Evolutionary conservation across 345 rosid genomes (phyloP).

Genomic region (Eucalyptus erythrocorys): DNA sequence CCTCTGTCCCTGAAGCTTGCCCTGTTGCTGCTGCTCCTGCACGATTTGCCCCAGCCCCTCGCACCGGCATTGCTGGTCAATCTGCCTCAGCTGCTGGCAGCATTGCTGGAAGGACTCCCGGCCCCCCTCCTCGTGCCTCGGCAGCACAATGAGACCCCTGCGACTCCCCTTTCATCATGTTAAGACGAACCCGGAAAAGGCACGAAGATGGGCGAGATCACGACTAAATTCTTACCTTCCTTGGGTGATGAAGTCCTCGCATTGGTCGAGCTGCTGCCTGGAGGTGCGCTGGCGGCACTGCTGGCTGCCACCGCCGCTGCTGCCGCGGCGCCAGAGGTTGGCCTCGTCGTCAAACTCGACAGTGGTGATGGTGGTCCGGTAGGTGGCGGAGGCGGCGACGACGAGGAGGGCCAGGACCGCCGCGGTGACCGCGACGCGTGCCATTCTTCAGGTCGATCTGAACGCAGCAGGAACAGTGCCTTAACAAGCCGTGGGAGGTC

Average conservation of each 20-base stretch:
- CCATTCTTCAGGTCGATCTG: background rate
- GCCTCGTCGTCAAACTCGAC: slow-evolving; percentile 1
- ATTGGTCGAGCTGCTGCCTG: slow-evolving; percentile 9
- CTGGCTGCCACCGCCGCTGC: background rate
- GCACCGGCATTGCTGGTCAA: slow-evolving; percentile 16
- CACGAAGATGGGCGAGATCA: background rate
- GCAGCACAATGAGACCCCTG: background rate
- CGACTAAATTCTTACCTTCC: background rate
- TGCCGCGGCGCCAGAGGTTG: background rate
- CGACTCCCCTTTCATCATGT: background rate
- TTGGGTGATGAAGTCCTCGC: slow-evolving; percentile 14
- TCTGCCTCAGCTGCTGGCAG: slow-evolving; percentile 10
- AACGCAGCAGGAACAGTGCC: background rate
- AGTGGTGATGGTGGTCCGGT: slow-evolving; percentile 12
- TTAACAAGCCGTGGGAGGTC: background rate
- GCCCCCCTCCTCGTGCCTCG: background rate
- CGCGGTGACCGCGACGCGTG: background rate
- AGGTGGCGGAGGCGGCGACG: slow-evolving; percentile 4
- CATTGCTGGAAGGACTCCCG: background rate
- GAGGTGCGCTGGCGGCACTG: slow-evolving; percentile 3
- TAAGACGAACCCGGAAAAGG: background rate
- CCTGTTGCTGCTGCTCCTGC: background rate
- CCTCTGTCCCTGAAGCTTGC: background rate
- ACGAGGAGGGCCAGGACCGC: slow-evolving; percentile 4
- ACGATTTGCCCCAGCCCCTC: slow-evolving; percentile 1